These are phyloP conservation scores for Penicillium bialowiezense DNA, from an alignment of 495 filamentous ascomycete species.

Conservation along the genomic window DNA sequence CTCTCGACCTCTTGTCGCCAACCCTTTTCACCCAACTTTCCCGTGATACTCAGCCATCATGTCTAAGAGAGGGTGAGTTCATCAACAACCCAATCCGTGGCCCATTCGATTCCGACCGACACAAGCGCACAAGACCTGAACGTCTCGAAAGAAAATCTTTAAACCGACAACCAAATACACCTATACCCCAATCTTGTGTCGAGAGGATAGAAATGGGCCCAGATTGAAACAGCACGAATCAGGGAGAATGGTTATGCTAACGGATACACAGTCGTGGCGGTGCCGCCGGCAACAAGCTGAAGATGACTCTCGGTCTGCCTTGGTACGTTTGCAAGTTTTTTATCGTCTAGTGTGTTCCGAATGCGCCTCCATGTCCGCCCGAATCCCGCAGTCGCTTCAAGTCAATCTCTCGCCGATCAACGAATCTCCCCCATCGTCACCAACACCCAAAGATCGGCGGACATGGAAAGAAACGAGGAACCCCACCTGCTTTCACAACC, in stretches of 20 bases:
- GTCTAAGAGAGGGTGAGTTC: constrained; percentile 56
- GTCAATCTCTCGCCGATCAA: constrained; percentile 3
- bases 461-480: background rate
- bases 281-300: constrained; percentile 98
- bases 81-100: constrained; percentile 8
- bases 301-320: constrained; percentile 99
- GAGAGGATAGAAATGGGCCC: constrained; percentile 12
- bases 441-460: constrained; percentile 1
- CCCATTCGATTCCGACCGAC: constrained; percentile 13
- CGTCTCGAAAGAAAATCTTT: constrained; percentile 16
- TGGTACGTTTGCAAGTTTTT: constrained; percentile 66
- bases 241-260: constrained; percentile 25
- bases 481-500: background rate
- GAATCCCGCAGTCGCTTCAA: constrained; percentile 12
- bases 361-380: constrained; percentile 10
- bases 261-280: constrained; percentile 63
- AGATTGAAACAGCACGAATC: constrained; percentile 5
- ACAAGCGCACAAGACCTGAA: constrained; percentile 2
- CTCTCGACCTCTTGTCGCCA: constrained; percentile 36
- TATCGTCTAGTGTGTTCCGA: constrained; percentile 13
- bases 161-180: constrained; percentile 8
- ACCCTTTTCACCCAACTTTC: constrained; percentile 39
- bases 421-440: background rate
- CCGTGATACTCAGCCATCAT: constrained; percentile 51
- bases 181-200: constrained; percentile 9